Evolutionary conservation across 495 filamentous ascomycete genomes (phyloP).

Genomic region (Astrocystis sublimbata): DNA sequence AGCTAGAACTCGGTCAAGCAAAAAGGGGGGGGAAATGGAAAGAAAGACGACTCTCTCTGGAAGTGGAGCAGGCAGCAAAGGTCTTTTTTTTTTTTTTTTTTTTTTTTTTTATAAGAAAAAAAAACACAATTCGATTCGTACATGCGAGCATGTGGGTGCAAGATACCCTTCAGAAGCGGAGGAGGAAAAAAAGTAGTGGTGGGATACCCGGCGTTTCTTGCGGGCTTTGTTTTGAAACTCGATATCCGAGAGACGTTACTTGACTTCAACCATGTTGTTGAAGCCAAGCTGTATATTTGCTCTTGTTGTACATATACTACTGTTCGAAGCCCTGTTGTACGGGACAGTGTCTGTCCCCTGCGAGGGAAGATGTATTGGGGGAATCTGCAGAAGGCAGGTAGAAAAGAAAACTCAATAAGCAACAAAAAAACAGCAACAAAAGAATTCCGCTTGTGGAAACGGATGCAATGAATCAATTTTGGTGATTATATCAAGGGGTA

Average conservation of each 20-base stretch:
- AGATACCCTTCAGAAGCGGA: constrained; percentile 10
- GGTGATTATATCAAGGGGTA: constrained; percentile 25
- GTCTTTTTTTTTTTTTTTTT: no score
- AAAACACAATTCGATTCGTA: constrained; percentile 17
- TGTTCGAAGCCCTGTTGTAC: background rate
- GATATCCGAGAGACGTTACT: constrained; percentile 9
- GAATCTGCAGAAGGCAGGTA: background rate
- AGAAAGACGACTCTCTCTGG: constrained; percentile 9
- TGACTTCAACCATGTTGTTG: background rate
- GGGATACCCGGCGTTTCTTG: constrained; percentile 7
- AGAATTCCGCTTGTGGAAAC: background rate
- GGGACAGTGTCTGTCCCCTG: background rate
- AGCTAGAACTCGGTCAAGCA: background rate
- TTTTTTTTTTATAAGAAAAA: no score
- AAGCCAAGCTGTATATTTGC: constrained; percentile 6
- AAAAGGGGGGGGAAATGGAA: no score
- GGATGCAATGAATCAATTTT: constrained; percentile 3
- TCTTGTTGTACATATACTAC: constrained; percentile 6
- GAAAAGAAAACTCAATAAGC: no score
- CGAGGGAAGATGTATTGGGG: background rate
- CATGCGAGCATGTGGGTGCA: constrained; percentile 12
- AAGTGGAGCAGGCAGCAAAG: constrained; percentile 9
- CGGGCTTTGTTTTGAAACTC: background rate
- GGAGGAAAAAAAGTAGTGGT: constrained; percentile 4
- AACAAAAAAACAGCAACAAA: background rate